A percentile compares a stretch with the other conserved stretches of the same genome.
Conservation (phyloP, 306 rosid genomes). For the Fragaria ananassa region DNA sequence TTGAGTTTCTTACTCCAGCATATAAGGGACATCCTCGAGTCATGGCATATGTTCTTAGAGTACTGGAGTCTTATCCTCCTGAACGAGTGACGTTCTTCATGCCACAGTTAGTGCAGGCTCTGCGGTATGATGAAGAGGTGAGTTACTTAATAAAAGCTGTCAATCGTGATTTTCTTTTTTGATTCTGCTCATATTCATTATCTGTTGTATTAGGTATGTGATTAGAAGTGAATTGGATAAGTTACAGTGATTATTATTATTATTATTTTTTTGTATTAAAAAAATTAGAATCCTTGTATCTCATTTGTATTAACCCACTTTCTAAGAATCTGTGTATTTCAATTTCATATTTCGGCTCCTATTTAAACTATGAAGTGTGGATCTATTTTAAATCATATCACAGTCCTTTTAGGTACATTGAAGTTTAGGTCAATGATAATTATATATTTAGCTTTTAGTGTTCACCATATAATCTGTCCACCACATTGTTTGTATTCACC, state of each 20-base stretch:
- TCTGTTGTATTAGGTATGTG: neutral
- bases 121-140: slow-evolving; percentile 95
- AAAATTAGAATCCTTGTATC: neutral
- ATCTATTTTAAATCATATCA: neutral
- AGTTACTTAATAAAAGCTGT: slow-evolving; percentile 22
- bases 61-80: slow-evolving; percentile 95
- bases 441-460: neutral
- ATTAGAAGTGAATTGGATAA: neutral
- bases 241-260: neutral
- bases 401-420: neutral
- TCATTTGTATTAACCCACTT: neutral
- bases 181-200: neutral
- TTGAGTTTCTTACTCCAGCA: slow-evolving; percentile 91
- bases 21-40: slow-evolving; percentile 97
- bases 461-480: neutral
- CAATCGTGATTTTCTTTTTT: neutral
- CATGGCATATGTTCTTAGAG: slow-evolving; percentile 96
- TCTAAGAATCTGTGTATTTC: neutral
- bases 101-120: slow-evolving; percentile 96
- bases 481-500: neutral
- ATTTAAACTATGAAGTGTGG: neutral
- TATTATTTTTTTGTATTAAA: neutral
- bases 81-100: slow-evolving; percentile 89
- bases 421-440: neutral
- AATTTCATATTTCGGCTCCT: neutral